Percentiles rank a stretch among this genome's conserved stretches.
Conservation (phyloP, 2,329 filamentous ascomycete genomes). For the Alternaria triticimaculans region DNA sequence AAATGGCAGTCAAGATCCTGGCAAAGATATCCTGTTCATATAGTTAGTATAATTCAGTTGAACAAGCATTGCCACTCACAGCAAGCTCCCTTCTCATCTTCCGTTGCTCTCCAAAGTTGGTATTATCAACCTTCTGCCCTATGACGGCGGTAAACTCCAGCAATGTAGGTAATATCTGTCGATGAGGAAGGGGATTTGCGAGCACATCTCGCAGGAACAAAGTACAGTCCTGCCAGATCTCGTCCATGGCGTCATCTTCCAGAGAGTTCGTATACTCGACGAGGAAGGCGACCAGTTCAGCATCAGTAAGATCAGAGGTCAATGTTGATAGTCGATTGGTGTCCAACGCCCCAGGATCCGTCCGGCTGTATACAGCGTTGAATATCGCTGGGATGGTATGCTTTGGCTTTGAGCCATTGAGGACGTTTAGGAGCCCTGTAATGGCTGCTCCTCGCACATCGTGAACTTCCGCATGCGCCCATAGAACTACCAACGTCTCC, state of each 20-base stretch:
- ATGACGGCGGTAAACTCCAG: constrained; percentile 89
- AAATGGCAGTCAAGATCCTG: constrained; percentile 87
- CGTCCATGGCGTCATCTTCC: constrained; percentile 96
- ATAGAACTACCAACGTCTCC: constrained; percentile 87
- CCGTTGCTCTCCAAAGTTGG: constrained; percentile 92
- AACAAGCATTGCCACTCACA: constrained; percentile 60
- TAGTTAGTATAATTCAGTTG: not conserved
- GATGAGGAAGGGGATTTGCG: constrained; percentile 91
- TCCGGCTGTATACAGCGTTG: constrained; percentile 94
- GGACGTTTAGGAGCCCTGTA: constrained; percentile 84
- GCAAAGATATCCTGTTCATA: constrained; percentile 78
- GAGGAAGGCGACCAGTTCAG: constrained; percentile 85
- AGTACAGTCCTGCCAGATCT: constrained; percentile 96
- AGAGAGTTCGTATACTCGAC: constrained; percentile 88
- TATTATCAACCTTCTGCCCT: constrained; percentile 96
- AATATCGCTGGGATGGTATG: constrained; percentile 93
- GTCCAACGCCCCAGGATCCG: constrained; percentile 82
- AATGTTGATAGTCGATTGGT: constrained; percentile 83
- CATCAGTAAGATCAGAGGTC: constrained; percentile 82
- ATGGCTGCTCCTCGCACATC: constrained; percentile 68
- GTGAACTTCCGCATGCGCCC: constrained; percentile 64
- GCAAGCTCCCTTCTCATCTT: constrained; percentile 90
- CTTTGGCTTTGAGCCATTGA: constrained; percentile 89
- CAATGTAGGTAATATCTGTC: constrained; percentile 84
- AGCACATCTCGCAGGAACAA: constrained; percentile 88